These are phyloP conservation scores for Hysterium pulicare DNA, from an alignment of 2,329 filamentous ascomycete genomes.

Conservation along the genomic window DNA sequence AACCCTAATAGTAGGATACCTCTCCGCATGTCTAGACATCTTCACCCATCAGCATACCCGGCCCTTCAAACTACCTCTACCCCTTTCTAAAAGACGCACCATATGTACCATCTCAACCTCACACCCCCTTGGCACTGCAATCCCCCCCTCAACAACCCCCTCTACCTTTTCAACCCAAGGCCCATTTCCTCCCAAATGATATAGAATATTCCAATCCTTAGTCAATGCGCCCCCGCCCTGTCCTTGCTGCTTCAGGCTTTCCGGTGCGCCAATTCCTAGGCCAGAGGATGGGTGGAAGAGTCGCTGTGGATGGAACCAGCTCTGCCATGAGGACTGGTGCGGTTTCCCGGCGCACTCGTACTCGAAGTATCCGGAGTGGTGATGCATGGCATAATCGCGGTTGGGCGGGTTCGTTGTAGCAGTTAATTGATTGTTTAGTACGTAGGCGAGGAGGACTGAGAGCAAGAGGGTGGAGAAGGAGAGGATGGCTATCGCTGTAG, in stretches of 20 bases:
- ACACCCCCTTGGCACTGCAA: conserved; percentile 48
- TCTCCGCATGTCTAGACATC: conserved; percentile 57
- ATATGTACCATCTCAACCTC: conserved; percentile 57
- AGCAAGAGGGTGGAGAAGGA: neutral
- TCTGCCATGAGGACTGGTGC: conserved; percentile 31
- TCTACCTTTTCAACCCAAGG: conserved; percentile 53
- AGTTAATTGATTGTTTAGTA: neutral
- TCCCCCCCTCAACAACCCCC: conserved; percentile 39
- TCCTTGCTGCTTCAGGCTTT: conserved; percentile 5
- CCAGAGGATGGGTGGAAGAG: conserved; percentile 1
- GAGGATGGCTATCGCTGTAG: neutral
- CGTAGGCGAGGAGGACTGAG: neutral
- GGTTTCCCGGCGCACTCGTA: conserved; percentile 15
- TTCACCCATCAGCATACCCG: conserved; percentile 18
- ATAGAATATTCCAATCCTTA: conserved; percentile 48
- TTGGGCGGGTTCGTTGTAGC: neutral
- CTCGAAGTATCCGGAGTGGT: neutral
- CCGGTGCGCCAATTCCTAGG: conserved; percentile 1
- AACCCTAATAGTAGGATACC: conserved; percentile 53
- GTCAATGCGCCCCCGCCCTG: conserved; percentile 25
- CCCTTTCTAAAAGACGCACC: conserved; percentile 33
- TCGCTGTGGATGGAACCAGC: conserved; percentile 33
- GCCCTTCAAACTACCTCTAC: conserved; percentile 14
- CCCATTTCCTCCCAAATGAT: conserved; percentile 54
- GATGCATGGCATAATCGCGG: neutral